Evolutionary conservation across 352 stramenopile genomes (phyloP).

Genomic region (Lagenidium giganteum): DNA sequence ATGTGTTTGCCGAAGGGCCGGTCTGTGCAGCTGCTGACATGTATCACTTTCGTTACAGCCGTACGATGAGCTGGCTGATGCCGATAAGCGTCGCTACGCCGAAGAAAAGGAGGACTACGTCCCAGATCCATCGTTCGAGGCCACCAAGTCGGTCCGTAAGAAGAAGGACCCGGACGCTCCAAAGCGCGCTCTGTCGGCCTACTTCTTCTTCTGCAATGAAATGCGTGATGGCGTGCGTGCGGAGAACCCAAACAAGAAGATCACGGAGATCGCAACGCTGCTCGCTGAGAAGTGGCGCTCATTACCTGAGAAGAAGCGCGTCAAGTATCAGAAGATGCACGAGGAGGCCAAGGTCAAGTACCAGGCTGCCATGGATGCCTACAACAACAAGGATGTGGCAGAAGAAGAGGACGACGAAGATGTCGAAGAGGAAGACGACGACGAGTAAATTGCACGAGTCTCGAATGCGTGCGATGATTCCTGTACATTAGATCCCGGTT

Average conservation of each 20-base stretch:
- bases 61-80: constrained; percentile 79
- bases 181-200: constrained; percentile 92
- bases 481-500: too few relatives aligned
- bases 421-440: constrained; percentile 68
- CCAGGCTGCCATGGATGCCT: constrained; percentile 85
- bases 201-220: constrained; percentile 95
- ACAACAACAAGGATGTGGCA: constrained; percentile 66
- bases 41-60: too few relatives aligned
- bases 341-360: constrained; percentile 86
- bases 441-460: too few relatives aligned
- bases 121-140: constrained; percentile 76
- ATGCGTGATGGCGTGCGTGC: constrained; percentile 87
- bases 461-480: too few relatives aligned
- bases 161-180: constrained; percentile 93
- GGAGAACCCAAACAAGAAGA: constrained; percentile 93
- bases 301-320: constrained; percentile 90
- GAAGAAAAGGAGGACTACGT: constrained; percentile 90
- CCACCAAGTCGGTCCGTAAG: constrained; percentile 56
- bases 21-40: constrained; percentile 5
- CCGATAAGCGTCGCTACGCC: constrained; percentile 83
- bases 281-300: constrained; percentile 82
- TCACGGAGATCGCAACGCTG: constrained; percentile 88
- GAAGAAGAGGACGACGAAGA: constrained; percentile 35
- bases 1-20: too few relatives aligned
- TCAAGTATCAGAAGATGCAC: constrained; percentile 86